Evolutionary conservation across 371 early-diverging fungal genomes (phyloP).

Genomic region (Mucor circinelloides): DNA sequence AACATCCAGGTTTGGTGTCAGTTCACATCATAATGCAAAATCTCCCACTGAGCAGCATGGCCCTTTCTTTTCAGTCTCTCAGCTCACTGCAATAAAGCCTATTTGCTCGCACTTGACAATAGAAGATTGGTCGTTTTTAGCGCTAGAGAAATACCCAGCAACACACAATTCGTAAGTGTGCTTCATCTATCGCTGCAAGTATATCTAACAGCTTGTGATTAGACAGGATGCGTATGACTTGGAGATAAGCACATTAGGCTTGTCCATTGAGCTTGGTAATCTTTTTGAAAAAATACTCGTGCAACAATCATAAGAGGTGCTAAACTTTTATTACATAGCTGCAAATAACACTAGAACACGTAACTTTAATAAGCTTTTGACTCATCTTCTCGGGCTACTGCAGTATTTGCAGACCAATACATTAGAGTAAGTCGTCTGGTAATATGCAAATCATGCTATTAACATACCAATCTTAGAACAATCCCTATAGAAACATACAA

Average conservation of each 20-base stretch:
- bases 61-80: constrained; percentile 39
- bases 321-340: constrained; percentile 36
- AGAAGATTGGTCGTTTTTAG: constrained; percentile 42
- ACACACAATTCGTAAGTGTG: constrained; percentile 46
- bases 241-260: constrained; percentile 68
- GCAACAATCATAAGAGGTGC: neutral
- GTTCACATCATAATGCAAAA: neutral
- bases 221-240: constrained; percentile 77
- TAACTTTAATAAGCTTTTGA: constrained; percentile 69
- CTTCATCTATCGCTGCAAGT: neutral
- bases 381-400: constrained; percentile 62
- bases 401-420: constrained; percentile 43
- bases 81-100: constrained; percentile 47
- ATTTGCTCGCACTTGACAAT: constrained; percentile 39
- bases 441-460: neutral
- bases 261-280: constrained; percentile 69
- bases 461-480: constrained; percentile 9
- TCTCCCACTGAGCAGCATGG: constrained; percentile 20
- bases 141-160: constrained; percentile 51
- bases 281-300: neutral
- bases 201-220: neutral
- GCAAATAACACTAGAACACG: constrained; percentile 66
- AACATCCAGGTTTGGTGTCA: neutral
- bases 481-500: constrained; percentile 65
- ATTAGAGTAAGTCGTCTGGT: constrained; percentile 48